Percentiles rank a stretch among this genome's conserved stretches.
Conservation (phyloP, 257 asterid species). For the Nicotiana knightiana region DNA sequence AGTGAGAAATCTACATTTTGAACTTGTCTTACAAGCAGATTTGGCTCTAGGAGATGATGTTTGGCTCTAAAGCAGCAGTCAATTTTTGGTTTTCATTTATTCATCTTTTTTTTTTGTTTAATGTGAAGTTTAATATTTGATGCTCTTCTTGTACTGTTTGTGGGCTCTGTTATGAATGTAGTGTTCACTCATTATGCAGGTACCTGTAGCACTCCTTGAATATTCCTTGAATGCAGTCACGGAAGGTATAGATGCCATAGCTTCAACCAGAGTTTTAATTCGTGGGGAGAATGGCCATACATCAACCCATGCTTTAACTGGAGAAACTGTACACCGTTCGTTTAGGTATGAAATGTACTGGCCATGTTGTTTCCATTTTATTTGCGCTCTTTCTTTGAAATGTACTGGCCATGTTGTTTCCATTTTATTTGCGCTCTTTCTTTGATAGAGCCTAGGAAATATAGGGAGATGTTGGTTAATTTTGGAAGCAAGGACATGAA, state of each 20-base stretch:
- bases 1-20: not conserved
- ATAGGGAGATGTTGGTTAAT: not conserved
- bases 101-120: not conserved
- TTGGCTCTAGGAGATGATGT: not conserved
- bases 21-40: not conserved
- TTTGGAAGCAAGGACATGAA: not conserved
- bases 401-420: conserved; percentile 6
- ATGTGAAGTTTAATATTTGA: not conserved
- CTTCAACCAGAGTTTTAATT: conserved; percentile 75
- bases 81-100: not conserved
- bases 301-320: conserved; percentile 64
- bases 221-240: conserved; percentile 75
- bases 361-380: not conserved
- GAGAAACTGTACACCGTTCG: conserved; percentile 51
- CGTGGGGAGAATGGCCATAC: conserved; percentile 49
- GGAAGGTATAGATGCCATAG: conserved; percentile 95
- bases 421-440: not conserved
- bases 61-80: not conserved
- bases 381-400: not conserved
- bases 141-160: not conserved
- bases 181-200: conserved; percentile 31
- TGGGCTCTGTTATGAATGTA: not conserved
- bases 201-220: conserved; percentile 71
- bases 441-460: not conserved
- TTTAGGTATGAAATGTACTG: conserved; percentile 50